Evolutionary conservation across 805 yeast genomes (phyloP).

Genomic region (Yamadazyma ubonensis): DNA sequence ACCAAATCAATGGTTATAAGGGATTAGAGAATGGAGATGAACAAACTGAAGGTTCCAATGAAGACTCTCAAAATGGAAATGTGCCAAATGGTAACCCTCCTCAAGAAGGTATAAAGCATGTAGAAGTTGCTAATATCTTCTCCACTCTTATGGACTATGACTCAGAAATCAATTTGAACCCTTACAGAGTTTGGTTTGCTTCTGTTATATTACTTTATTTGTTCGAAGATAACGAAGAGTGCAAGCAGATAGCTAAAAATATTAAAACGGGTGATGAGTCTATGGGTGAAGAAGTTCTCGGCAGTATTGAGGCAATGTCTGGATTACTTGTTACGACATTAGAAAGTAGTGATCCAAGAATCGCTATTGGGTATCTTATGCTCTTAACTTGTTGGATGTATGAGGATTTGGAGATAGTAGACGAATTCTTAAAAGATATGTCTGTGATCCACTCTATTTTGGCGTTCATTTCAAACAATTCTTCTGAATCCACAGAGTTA

Average conservation of each 20-base stretch:
- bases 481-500: slow-evolving; percentile 50
- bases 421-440: slow-evolving; percentile 69
- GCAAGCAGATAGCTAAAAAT: slow-evolving; percentile 46
- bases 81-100: slow-evolving; percentile 1
- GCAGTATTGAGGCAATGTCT: slow-evolving; percentile 71
- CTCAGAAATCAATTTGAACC: slow-evolving; percentile 61
- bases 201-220: slow-evolving; percentile 61
- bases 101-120: slow-evolving; percentile 11
- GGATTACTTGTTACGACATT: slow-evolving; percentile 70
- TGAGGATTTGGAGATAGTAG: slow-evolving; percentile 72
- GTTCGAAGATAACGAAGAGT: slow-evolving; percentile 53
- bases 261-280: slow-evolving; percentile 58
- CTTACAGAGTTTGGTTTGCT: slow-evolving; percentile 86
- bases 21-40: too few species aligned
- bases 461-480: slow-evolving; percentile 52
- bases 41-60: too few species aligned
- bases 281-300: slow-evolving; percentile 66
- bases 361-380: slow-evolving; percentile 74
- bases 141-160: slow-evolving; percentile 74
- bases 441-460: slow-evolving; percentile 67
- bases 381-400: slow-evolving; percentile 72
- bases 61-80: too few species aligned
- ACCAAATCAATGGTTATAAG: slow-evolving; percentile 53
- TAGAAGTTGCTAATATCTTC: slow-evolving; percentile 61
- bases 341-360: slow-evolving; percentile 64